Evolutionary conservation across 495 filamentous ascomycete species (phyloP), one percentile per base, ranked within the genome.

Genomic region (Hypoxylon intermedium): DNA sequence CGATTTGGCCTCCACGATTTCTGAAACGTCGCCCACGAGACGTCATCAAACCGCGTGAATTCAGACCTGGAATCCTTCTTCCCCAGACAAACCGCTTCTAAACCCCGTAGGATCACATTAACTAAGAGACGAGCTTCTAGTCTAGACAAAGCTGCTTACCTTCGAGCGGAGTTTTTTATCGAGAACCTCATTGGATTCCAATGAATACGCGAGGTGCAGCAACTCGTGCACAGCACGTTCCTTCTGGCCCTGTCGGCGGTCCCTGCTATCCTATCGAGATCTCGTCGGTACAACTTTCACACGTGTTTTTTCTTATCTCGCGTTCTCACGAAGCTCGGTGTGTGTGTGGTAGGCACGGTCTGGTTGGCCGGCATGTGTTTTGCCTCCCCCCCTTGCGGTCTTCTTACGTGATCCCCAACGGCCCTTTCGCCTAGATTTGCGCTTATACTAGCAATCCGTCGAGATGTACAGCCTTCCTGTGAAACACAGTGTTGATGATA

Each of bases 131-230:
- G 23, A 43, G 38, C 7, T 11, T 7, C 19, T 9, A 48, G 9
- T 16, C n/a, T 34, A n/a, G 16, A 30, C 30, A 37, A 43, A 26
- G 6, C n/a, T 46, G 34, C 43, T 60, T 60, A 60, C 57, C 13
- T 23, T 11, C 15, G 21, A 13, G 37, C 60, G 60, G 60, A 63
- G 60, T 63, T 58, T 26, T 63, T 63, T 63, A 53, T 44, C 48
- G 3, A 45, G 36, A 12, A 60, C 18, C 11, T 43, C 42, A 48
- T 60, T 60, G 56, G 56, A 26, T 52, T 60, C 41, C 33, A 47
- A 20, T n/a, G 15, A n/a, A 26, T 26, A 13, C 21, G 28, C 28
- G 6, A 52, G 12, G 30, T 38, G 5, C 18, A 19, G 3, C 15
- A 23, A 30, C 19, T 16, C 16, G 33, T 13, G 38, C 4, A 23